Evolutionary conservation across 768 basidiomycete species (phyloP), one percentile per base, ranked within the genome.

Genomic region (Pisolithus microcarpus): DNA sequence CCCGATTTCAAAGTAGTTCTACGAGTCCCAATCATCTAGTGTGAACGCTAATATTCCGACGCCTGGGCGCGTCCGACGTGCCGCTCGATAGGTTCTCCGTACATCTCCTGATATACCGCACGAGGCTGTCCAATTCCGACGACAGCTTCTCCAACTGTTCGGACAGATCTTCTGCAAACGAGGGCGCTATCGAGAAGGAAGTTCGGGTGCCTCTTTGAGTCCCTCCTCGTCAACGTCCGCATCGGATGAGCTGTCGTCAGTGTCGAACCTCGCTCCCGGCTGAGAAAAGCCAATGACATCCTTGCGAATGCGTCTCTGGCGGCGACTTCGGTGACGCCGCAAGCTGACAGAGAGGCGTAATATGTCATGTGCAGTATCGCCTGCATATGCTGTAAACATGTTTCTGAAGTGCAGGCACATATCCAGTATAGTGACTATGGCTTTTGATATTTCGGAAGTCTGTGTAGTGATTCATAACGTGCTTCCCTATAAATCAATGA

Each of bases 41-140:
- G 78, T 72, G 63, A 91, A 91, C 9, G 86, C 84, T 46, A 91
- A 69, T 30, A 87, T 74, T 1, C 79, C 83, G 87, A 90, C 1
- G 82, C 72, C 26, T 81, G 64, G 11, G 82, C 23, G 74, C 78
- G 47, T 82, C 81, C 16, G 74, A 74, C n/a, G 70, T 64, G 0
- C 83, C 81, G 38, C 77, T 77, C 11, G 83, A 83, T 21, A 89
- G 68, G 57, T 72, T 80, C 62, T 91, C 89, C 7, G 82, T 79
- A 0, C 84, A 84, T 26, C 85, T 70, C 40, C 84, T 67, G 5
- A 90, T 61, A 62, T 86, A 86, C 36, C 82, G 70, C 21, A 90
- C 83, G 31, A 89, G 67, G 21, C 80, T 79, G 61, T 89, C 85
- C 44, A 90, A 68, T 61, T 90, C 87, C 2, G 64, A 65, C 9